phyloP scores from a whole-genome alignment of 2,329 filamentous ascomycete species.

The Rhinocladiella mackenziei region DNA sequence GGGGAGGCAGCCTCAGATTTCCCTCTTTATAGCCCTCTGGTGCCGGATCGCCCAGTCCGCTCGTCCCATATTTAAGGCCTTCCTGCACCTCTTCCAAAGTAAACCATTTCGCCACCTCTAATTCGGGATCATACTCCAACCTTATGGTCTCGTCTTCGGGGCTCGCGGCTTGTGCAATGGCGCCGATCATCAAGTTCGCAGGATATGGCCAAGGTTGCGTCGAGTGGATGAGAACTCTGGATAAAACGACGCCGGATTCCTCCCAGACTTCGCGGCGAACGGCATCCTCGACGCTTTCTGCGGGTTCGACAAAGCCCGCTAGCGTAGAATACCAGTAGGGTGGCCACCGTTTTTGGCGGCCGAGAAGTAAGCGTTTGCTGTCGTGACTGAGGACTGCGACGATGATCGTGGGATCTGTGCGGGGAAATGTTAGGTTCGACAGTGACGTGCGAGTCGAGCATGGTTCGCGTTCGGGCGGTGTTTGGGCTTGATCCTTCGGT shows the following conservation, averaged over 20 bases:
- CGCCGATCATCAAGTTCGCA: slow-evolving; percentile 78
- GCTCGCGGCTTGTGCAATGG: slow-evolving; percentile 74
- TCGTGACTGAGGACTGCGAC: slow-evolving; percentile 84
- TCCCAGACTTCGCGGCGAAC: slow-evolving; percentile 83
- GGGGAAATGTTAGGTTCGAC: slow-evolving; percentile 86
- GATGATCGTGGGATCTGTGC: slow-evolving; percentile 92
- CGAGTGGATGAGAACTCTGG: slow-evolving; percentile 74
- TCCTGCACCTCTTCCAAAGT: slow-evolving; percentile 72
- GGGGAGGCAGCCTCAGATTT: slow-evolving; percentile 71
- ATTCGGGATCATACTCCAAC: slow-evolving; percentile 82
- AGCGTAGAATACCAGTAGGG: slow-evolving; percentile 83
- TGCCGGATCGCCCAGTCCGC: slow-evolving; percentile 61
- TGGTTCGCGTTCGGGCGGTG: slow-evolving; percentile 55
- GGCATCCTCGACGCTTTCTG: slow-evolving; percentile 79
- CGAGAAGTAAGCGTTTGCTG: slow-evolving; percentile 72
- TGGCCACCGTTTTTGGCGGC: slow-evolving; percentile 80
- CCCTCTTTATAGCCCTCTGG: slow-evolving; percentile 70
- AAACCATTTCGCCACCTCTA: slow-evolving; percentile 89
- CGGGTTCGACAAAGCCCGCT: slow-evolving; percentile 80
- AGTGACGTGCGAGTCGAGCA: slow-evolving; percentile 81
- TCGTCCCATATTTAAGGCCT: slow-evolving; percentile 65
- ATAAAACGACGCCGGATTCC: slow-evolving; percentile 72
- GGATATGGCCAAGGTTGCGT: slow-evolving; percentile 88
- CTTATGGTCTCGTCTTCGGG: slow-evolving; percentile 75
- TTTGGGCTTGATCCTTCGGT: slow-evolving; percentile 40